Conservation (phyloP, 164 flowering plant genomes). For the Vitis rupestris region DNA sequence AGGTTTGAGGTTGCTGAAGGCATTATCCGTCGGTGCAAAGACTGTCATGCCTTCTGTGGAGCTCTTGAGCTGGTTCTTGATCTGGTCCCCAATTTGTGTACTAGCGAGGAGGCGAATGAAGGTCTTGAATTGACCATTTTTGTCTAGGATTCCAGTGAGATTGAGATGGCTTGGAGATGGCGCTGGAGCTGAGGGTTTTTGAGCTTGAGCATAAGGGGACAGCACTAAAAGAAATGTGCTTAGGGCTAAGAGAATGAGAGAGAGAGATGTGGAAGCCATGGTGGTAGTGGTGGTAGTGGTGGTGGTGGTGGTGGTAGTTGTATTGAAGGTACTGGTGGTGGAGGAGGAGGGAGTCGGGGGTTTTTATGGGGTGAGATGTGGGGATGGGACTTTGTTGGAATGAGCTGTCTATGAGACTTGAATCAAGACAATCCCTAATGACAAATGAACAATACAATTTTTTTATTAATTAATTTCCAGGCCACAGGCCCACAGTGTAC, state of each 20-base stretch:
- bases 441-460: too few species aligned
- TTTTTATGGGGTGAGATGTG: constrained; percentile 37
- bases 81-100: constrained; percentile 49
- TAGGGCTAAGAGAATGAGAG: constrained; percentile 25
- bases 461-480: too few species aligned
- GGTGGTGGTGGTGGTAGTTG: constrained; percentile 6
- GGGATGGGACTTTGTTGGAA: constrained; percentile 37
- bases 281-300: constrained; percentile 14
- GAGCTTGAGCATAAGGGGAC: constrained; percentile 27
- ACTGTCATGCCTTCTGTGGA: constrained; percentile 76
- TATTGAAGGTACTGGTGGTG: not conserved
- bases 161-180: constrained; percentile 49
- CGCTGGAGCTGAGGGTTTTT: constrained; percentile 46
- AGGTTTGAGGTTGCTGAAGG: constrained; percentile 62
- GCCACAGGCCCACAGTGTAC: too few species aligned
- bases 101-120: constrained; percentile 53
- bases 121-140: constrained; percentile 53
- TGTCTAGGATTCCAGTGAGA: constrained; percentile 65
- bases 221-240: constrained; percentile 19
- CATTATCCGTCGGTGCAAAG: constrained; percentile 90
- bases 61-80: constrained; percentile 64
- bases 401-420: constrained; percentile 43
- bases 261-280: constrained; percentile 18
- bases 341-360: constrained; percentile 3
- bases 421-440: too few species aligned